Evolutionary conservation across 257 asterid species (phyloP), one percentile per base, ranked within the genome.

Genomic region (Solanum etuberosum): DNA sequence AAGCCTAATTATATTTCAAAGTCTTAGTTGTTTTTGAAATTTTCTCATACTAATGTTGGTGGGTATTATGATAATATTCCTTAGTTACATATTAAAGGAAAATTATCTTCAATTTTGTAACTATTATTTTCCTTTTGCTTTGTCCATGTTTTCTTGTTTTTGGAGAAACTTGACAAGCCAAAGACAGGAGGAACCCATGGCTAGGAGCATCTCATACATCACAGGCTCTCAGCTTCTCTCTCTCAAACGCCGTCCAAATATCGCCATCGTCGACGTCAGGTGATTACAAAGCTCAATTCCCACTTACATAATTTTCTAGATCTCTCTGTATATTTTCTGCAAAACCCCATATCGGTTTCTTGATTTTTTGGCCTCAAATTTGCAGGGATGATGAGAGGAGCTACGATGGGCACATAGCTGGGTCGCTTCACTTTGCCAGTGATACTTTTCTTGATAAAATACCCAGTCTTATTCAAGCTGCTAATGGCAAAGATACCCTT

Each of bases 311-410:
- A 11, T 25, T 23, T 9, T 74, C 14, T 2, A 71, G 70, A 59
- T 46, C 63, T 43, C 32, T 61, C 51, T 84, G 10, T 71, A 5
- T 83, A 3, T 4, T 51, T 21, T 16, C 37, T 35, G 35, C 23
- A 0, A 20, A 67, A 35, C 14, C 48, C 43, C 40, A 25, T 40
- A 40, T 31, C 15, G 85, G 42, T 68, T 74, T 25, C 42, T 67
- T 63, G 27, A 0, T n/a, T 27, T 61, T 63, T 32, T 35, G 20
- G 32, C 29, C 23, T 42, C 25, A 1, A 29, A 76, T 51, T 32
- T 48, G 25, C 65, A 97, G 99, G 90, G 99, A 95, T 73, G 99
- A 95, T 54, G 99, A 97, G 88, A 92, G 99, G 93, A 94, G 95
- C 90, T 89, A 35, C 61, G 99, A 97, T 91, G 99, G 99, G 8